Conservation (phyloP, 805 yeast genomes). For the Yarrowia sp. region DNA sequence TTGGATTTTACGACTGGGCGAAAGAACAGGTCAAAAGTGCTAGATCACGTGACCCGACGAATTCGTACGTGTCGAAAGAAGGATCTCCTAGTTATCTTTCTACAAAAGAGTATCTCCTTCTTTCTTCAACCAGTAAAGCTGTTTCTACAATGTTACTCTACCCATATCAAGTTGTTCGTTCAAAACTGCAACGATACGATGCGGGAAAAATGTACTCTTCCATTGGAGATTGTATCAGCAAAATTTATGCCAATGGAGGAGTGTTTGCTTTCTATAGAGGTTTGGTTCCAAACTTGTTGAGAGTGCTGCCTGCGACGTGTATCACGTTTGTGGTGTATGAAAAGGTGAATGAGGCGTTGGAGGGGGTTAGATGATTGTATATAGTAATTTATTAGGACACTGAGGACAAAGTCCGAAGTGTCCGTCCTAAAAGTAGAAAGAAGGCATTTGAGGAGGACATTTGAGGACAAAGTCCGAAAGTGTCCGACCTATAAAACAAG, state of each 20-base stretch:
- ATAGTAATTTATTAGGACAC: neutral
- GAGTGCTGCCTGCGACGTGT: slow-evolving; percentile 93
- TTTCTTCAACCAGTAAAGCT: slow-evolving; percentile 69
- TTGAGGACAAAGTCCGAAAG: too few species aligned
- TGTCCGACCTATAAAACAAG: too few species aligned
- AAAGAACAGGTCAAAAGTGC: neutral
- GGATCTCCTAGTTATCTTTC: slow-evolving; percentile 32
- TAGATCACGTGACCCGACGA: neutral
- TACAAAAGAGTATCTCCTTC: slow-evolving; percentile 57
- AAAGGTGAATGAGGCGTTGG: slow-evolving; percentile 29
- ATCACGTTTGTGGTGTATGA: slow-evolving; percentile 87
- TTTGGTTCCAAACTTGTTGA: slow-evolving; percentile 64
- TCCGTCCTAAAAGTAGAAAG: too few species aligned
- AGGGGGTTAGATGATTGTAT: neutral
- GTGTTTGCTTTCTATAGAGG: slow-evolving; percentile 79
- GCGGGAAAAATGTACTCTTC: slow-evolving; percentile 36
- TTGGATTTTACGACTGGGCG: slow-evolving; percentile 70
- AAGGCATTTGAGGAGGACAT: too few species aligned
- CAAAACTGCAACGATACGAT: slow-evolving; percentile 64
- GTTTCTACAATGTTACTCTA: slow-evolving; percentile 66
- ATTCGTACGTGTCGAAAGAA: neutral
- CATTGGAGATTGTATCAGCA: slow-evolving; percentile 40
- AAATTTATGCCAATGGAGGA: slow-evolving; percentile 54
- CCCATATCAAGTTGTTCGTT: slow-evolving; percentile 78
- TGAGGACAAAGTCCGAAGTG: too few species aligned